Evolutionary conservation across 106 monocot species (phyloP).

Genomic region (Agapanthus africanus): DNA sequence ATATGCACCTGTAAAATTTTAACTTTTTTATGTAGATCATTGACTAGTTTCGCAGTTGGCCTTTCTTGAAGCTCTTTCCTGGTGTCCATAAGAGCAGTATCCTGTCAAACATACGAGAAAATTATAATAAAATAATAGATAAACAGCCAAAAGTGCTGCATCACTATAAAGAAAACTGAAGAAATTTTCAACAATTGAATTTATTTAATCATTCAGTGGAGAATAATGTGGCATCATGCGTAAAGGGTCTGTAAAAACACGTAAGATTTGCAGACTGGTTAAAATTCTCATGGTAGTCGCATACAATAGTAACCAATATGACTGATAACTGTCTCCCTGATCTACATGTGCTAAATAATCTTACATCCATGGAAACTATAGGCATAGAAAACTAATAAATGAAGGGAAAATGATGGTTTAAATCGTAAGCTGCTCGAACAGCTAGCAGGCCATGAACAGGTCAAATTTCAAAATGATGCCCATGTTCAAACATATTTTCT

Average conservation of each 20-base stretch:
- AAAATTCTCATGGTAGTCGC: not conserved
- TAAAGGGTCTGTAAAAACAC: too few relatives aligned
- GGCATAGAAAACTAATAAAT: not conserved
- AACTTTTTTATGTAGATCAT: slow-evolving; percentile 91
- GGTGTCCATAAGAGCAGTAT: slow-evolving; percentile 48
- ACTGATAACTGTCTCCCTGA: not conserved
- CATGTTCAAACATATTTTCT: not conserved
- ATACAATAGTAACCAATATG: not conserved
- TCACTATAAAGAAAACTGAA: not conserved
- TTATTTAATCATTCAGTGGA: not conserved
- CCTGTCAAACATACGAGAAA: slow-evolving; percentile 37
- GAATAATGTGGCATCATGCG: too few relatives aligned
- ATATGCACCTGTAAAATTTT: slow-evolving; percentile 86
- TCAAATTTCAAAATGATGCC: not conserved
- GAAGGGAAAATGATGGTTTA: not conserved
- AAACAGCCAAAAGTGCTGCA: not conserved
- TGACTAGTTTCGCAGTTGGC: slow-evolving; percentile 77
- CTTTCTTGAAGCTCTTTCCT: slow-evolving; percentile 89
- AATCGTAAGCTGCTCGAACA: not conserved
- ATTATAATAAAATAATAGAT: not conserved
- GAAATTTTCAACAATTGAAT: not conserved
- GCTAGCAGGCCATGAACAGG: not conserved
- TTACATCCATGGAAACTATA: not conserved
- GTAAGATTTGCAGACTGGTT: not conserved
- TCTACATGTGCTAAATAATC: not conserved